Percentiles rank a stretch among this genome's conserved stretches.
phyloP scores from a whole-genome alignment of 257 asterid genomes.

The Osmanthus fragrans region DNA sequence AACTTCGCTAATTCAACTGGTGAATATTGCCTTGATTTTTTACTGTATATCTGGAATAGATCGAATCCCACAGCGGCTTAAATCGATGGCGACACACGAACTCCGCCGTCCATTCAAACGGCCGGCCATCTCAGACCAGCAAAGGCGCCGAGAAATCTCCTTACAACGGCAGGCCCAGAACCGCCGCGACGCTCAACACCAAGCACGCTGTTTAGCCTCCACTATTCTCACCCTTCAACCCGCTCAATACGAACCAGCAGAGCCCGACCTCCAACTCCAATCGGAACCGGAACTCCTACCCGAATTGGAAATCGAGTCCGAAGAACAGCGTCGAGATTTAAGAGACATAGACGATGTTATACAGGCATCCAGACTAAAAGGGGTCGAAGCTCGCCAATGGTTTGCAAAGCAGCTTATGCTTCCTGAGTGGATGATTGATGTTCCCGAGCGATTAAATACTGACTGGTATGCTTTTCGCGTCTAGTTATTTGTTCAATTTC shows the following conservation, averaged over 20 bases:
- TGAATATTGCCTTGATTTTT: no score
- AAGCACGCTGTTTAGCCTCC: constrained; percentile 81
- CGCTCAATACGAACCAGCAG: constrained; percentile 26
- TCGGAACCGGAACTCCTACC: constrained; percentile 23
- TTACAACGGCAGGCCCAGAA: constrained; percentile 75
- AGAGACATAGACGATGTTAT: constrained; percentile 45
- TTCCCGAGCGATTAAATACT: constrained; percentile 60
- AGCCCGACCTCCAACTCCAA: constrained; percentile 24
- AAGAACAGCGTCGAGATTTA: constrained; percentile 23
- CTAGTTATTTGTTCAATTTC: neutral
- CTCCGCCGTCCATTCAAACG: constrained; percentile 90
- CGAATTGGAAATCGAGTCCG: constrained; percentile 24
- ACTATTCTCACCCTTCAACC: constrained; percentile 60
- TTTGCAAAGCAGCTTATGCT: constrained; percentile 97
- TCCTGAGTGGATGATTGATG: constrained; percentile 96
- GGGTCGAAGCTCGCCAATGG: constrained; percentile 84
- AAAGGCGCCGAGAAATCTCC: constrained; percentile 79
- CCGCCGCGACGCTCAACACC: constrained; percentile 83
- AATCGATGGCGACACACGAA: constrained; percentile 70
- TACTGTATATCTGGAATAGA: neutral
- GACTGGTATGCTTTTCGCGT: constrained; percentile 55
- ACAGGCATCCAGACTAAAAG: constrained; percentile 65
- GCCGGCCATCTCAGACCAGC: constrained; percentile 83
- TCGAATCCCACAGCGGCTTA: neutral
- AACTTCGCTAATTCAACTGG: no score